Percentiles rank a stretch among this genome's conserved stretches.
These are phyloP conservation scores for Achlya hypogyna DNA, from an alignment of 352 stramenopile species.

Conservation along the genomic window DNA sequence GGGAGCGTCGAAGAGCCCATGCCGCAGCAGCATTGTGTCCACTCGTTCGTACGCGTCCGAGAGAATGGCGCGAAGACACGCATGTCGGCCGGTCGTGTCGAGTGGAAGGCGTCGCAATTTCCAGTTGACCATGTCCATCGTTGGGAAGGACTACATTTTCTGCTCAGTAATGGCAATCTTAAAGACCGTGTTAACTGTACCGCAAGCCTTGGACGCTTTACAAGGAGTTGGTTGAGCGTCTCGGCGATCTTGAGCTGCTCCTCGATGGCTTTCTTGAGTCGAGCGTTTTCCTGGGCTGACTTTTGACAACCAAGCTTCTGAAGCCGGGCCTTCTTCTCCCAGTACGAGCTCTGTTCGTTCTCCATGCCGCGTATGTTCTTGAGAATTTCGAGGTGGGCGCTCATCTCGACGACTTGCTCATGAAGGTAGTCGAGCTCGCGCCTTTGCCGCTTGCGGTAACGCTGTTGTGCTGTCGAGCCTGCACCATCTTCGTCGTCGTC, in stretches of 20 bases:
- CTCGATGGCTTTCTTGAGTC: not conserved
- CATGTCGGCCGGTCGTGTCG: not conserved
- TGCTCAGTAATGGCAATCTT: not conserved
- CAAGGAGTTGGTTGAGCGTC: not conserved
- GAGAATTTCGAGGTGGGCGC: not conserved
- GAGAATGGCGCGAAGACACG: conserved; percentile 3
- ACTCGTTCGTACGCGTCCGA: conserved; percentile 6
- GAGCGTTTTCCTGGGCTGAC: not conserved
- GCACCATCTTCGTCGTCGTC: not conserved
- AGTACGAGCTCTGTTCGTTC: not conserved
- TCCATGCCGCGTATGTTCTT: not conserved
- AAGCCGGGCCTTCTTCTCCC: not conserved
- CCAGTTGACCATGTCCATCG: conserved; percentile 9
- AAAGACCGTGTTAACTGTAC: not conserved
- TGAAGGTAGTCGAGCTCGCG: not conserved
- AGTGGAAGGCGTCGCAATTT: not conserved
- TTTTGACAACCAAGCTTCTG: conserved; percentile 4
- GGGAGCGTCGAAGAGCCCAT: not conserved
- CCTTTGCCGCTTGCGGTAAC: not conserved
- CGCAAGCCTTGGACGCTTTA: not conserved
- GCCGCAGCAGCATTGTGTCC: conserved; percentile 15
- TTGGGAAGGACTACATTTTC: not conserved
- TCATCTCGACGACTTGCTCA: conserved; percentile 1
- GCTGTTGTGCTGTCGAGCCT: not conserved
- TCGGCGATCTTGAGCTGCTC: conserved; percentile 3